These are phyloP conservation scores for Tetrahymena borealis DNA, from an alignment of 73 alveolate genomes.

Conservation along the genomic window DNA sequence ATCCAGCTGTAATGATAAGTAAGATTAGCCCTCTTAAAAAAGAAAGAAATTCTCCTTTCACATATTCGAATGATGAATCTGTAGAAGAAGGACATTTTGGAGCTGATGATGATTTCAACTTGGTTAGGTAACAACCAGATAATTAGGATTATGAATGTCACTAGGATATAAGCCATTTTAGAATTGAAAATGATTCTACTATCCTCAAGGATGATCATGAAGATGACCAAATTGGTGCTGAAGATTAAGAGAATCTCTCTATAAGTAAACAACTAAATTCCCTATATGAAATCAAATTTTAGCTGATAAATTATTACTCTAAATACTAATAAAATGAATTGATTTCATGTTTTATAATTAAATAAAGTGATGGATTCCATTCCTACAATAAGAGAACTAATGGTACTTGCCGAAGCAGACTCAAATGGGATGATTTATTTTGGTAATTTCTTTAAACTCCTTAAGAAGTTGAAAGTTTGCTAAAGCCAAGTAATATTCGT, in stretches of 20 bases:
- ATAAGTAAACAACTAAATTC: not conserved
- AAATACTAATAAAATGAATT: not conserved
- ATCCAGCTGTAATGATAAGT: no score
- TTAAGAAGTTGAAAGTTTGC: not conserved
- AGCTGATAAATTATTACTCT: not conserved
- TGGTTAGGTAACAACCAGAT: not conserved
- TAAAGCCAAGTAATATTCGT: not conserved
- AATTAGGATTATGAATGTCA: not conserved
- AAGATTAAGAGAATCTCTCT: not conserved
- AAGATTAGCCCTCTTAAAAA: not conserved
- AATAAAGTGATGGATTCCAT: not conserved
- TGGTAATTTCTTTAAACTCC: not conserved
- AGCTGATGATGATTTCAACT: not conserved
- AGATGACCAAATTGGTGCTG: not conserved
- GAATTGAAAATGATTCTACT: not conserved
- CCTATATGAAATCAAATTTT: not conserved
- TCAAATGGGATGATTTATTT: not conserved
- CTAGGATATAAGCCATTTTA: not conserved
- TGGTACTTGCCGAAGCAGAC: not conserved
- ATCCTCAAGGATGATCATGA: not conserved
- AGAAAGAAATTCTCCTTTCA: not conserved
- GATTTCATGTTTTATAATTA: not conserved
- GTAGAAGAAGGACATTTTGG: not conserved
- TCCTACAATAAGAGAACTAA: not conserved
- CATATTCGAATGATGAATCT: not conserved